A percentile compares a stretch with the other conserved stretches of the same genome.
These are phyloP conservation scores for Ustanciosporium gigantosporum DNA, from an alignment of 1,284 basidiomycete genomes.

Conservation along the genomic window DNA sequence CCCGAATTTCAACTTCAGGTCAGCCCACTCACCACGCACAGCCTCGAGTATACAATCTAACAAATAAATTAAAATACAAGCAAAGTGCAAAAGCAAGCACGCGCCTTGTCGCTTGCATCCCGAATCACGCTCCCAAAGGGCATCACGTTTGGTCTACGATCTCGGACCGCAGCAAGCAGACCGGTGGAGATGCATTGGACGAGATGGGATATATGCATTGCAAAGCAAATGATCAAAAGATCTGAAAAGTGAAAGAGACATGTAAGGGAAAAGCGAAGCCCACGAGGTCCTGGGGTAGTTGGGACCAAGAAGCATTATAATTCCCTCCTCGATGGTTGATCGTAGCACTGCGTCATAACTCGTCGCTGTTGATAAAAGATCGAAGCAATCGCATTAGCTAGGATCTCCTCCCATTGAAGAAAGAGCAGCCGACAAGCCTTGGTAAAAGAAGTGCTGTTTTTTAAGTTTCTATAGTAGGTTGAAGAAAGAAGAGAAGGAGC, in stretches of 20 bases:
- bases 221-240: neutral
- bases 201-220: too few species aligned
- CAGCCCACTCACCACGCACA: too few species aligned
- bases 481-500: constrained; percentile 16
- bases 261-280: constrained; percentile 46
- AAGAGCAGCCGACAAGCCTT: constrained; percentile 35
- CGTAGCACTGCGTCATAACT: constrained; percentile 36
- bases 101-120: too few species aligned
- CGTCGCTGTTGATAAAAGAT: constrained; percentile 20
- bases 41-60: too few species aligned
- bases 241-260: neutral
- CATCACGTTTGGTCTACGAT: too few species aligned
- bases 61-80: too few species aligned
- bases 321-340: constrained; percentile 16
- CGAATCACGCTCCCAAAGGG: too few species aligned
- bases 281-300: constrained; percentile 17
- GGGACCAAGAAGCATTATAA: constrained; percentile 44
- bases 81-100: too few species aligned
- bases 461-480: constrained; percentile 44
- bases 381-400: constrained; percentile 39
- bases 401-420: constrained; percentile 28
- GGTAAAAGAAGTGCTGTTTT: constrained; percentile 30
- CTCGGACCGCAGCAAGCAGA: too few species aligned
- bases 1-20: too few species aligned
- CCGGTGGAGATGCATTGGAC: too few species aligned